Conservation (phyloP, 257 asterid genomes). For the Ajuga chamaepitys region DNA sequence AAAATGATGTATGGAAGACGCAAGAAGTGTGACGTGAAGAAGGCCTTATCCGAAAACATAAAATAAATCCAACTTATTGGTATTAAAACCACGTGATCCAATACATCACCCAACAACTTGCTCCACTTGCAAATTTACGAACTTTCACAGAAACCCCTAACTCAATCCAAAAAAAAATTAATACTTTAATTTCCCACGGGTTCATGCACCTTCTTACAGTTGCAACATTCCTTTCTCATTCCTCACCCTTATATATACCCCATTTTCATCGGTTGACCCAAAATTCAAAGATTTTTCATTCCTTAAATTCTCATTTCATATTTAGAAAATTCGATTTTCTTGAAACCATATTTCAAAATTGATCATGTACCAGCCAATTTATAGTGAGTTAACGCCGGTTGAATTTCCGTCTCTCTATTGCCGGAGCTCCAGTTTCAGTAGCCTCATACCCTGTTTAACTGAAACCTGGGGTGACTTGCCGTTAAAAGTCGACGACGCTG, state of each 20-base stretch:
- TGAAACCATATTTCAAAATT: not conserved
- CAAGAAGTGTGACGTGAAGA: constrained; percentile 12
- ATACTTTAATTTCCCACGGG: constrained; percentile 24
- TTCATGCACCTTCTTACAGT: constrained; percentile 37
- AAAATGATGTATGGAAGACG: not conserved
- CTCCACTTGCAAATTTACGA: constrained; percentile 42
- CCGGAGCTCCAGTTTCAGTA: constrained; percentile 59
- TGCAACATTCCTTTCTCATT: no score
- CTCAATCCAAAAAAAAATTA: not conserved
- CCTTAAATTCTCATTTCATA: not conserved
- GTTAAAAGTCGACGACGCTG: constrained; percentile 70
- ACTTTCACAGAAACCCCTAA: constrained; percentile 34
- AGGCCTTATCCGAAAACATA: not conserved
- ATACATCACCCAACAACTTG: constrained; percentile 31
- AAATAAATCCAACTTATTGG: not conserved
- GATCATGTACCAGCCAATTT: constrained; percentile 33
- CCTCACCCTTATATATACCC: constrained; percentile 30
- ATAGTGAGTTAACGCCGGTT: constrained; percentile 26
- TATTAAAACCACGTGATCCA: constrained; percentile 38
- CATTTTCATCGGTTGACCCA: not conserved
- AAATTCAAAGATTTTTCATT: constrained; percentile 11
- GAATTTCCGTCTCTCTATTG: constrained; percentile 27
- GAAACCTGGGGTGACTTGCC: constrained; percentile 90
- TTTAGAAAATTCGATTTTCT: not conserved
- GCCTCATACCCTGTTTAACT: constrained; percentile 55